A percentile compares a stretch with the other conserved stretches of the same genome.
Evolutionary conservation across 345 rosid species (phyloP).

Genomic region (Lenwebbia sp.): DNA sequence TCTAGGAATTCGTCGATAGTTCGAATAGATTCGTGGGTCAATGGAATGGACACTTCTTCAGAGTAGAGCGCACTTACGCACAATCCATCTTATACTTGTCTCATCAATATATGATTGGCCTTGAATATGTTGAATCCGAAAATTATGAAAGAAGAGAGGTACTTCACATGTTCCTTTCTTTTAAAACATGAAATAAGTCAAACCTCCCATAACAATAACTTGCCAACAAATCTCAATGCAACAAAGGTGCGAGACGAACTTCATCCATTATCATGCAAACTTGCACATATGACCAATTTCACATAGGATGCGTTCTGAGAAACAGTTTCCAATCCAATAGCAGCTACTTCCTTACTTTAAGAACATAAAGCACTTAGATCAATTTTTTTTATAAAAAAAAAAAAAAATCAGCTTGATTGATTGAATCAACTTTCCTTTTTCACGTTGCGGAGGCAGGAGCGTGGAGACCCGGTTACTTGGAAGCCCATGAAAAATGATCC

Average conservation of each 20-base stretch:
- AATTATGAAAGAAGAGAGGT: neutral
- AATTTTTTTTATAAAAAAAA: neutral
- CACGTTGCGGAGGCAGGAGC: neutral
- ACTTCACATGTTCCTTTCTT: neutral
- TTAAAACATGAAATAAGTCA: neutral
- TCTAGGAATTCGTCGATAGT: neutral
- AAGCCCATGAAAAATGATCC: neutral
- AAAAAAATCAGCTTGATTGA: neutral
- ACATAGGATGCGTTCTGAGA: neutral
- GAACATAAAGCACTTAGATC: neutral
- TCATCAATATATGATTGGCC: neutral
- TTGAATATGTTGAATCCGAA: neutral
- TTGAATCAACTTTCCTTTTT: neutral
- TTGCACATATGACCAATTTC: neutral
- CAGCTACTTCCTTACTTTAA: neutral
- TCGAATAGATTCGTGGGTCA: fast-evolving
- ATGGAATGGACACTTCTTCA: neutral
- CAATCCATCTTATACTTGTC: neutral
- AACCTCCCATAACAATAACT: neutral
- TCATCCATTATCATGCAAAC: neutral
- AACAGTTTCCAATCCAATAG: neutral
- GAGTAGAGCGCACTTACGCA: neutral
- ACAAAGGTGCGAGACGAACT: neutral
- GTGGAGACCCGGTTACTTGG: neutral
- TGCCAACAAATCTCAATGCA: neutral